Evolutionary conservation across 305 asterid genomes (phyloP).

Genomic region (Fraxinus ornus): DNA sequence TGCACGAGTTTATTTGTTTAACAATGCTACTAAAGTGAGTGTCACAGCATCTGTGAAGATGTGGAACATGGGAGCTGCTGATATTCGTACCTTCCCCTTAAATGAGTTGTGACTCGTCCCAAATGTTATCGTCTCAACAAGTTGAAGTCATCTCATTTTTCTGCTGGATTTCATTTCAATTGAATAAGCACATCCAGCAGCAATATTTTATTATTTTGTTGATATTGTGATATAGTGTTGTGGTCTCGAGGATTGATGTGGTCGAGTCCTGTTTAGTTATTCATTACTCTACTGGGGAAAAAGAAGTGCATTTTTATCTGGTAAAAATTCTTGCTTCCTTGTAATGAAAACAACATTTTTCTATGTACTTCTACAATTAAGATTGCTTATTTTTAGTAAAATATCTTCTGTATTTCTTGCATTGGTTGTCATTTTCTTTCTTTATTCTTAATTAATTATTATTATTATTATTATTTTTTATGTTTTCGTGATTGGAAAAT

Average conservation of each 20-base stretch:
- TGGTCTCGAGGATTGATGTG: background rate
- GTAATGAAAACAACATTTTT: background rate
- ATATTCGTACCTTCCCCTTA: slow-evolving; percentile 48
- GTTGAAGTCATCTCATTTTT: background rate
- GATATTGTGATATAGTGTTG: background rate
- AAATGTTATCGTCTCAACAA: background rate
- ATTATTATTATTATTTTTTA: no score
- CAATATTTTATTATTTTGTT: background rate
- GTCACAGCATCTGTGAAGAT: slow-evolving; percentile 71
- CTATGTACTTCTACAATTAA: background rate
- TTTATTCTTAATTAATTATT: no score
- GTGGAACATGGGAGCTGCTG: slow-evolving; percentile 71
- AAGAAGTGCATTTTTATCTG: background rate
- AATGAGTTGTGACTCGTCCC: slow-evolving; percentile 21
- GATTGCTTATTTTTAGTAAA: background rate
- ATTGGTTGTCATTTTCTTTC: no score
- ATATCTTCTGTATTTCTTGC: no score
- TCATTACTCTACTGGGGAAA: background rate
- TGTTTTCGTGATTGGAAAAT: background rate
- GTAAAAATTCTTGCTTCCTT: background rate
- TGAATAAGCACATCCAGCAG: background rate
- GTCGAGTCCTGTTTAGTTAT: background rate
- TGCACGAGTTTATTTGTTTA: slow-evolving; percentile 67
- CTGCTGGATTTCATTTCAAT: background rate
- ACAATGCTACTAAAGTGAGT: slow-evolving; percentile 69